Base-by-base conservation (phyloP, 305 asterid genomes). In the Euphrasia arctica region DNA sequence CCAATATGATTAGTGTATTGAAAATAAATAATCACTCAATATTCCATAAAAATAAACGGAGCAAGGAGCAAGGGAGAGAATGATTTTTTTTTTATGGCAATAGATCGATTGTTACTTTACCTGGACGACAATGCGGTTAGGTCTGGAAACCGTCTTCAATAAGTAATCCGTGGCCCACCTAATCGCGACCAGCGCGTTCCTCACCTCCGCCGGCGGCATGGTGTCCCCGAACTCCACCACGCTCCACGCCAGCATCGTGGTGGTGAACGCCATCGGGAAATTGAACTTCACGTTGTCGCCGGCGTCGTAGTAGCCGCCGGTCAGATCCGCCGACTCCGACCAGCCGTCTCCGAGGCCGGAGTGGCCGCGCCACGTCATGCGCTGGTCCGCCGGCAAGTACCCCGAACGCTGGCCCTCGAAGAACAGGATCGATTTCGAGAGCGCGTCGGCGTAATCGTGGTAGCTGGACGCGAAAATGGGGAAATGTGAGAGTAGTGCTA, bases 381-480 rank as follows among this genome's bases (percentile, higher is more conserved):
- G 72, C 81, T 92, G 98, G 64, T 92, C 93, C 27, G 78, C 13
- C 36, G 97, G 98, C 51, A 89, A 64, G 76, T 72, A 83, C 31
- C 98, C 97, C 31, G 98, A 87, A 0, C 96, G 88, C 74, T 92
- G 97, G n/a, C 96, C 97, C 70, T 92, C 95, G 75, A 87, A 92
- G 67, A 92, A 92, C 7, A 92, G 60, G 2, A 92, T 84, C 6
- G 84, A 84, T 64, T 92, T 92, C 1, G 96, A 77, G 70, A 92
- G 79, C 67, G 97, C 97, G 36, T 85, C 87, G 62, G 75, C 78
- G 65, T 91, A 91, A 64, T 89, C 89, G 58, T 74, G 95, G 83
- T 79, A 83, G 48, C 82, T 68, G 52, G 69, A 74, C 62, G 74
- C 66, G 55, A 65, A 36, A 14, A 52, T 13, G 4, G 83, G 74